A percentile compares a stretch with the other conserved stretches of the same genome.
Evolutionary conservation across 2,329 filamentous ascomycete genomes (phyloP).

Genomic region (Neoarthrinium moseri): DNA sequence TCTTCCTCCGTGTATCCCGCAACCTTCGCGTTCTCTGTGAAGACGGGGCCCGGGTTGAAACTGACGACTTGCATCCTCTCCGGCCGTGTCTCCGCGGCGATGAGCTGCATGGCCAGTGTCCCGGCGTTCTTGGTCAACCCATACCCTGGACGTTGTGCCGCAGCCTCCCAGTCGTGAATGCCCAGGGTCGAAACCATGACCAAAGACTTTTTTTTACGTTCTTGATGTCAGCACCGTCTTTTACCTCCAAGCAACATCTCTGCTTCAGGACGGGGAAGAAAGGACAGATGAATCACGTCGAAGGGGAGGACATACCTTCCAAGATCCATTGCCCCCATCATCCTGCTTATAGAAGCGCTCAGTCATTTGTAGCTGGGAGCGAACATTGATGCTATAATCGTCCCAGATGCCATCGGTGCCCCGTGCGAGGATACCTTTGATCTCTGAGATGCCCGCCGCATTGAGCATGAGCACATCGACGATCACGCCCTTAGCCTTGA

Average conservation of each 20-base stretch:
- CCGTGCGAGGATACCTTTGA: slow-evolving; percentile 20
- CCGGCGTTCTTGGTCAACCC: slow-evolving; percentile 36
- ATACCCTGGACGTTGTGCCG: slow-evolving; percentile 25
- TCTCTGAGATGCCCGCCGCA: slow-evolving; percentile 16
- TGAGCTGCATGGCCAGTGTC: slow-evolving; percentile 33
- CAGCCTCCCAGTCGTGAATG: slow-evolving; percentile 26
- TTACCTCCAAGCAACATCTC: too few relatives aligned
- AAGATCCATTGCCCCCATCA: slow-evolving; percentile 11
- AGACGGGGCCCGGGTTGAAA: slow-evolving; percentile 38
- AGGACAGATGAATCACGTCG: neutral
- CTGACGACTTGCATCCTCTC: slow-evolving; percentile 36
- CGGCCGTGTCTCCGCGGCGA: slow-evolving; percentile 32
- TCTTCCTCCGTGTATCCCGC: slow-evolving; percentile 17
- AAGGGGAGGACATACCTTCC: slow-evolving; percentile 15
- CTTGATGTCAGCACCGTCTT: neutral
- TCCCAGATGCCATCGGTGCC: slow-evolving; percentile 22
- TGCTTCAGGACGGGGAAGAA: too few relatives aligned
- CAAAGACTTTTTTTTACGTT: slow-evolving; percentile 21
- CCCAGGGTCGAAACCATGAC: slow-evolving; percentile 28
- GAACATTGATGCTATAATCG: slow-evolving; percentile 26
- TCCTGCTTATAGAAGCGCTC: slow-evolving; percentile 33
- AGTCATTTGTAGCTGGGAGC: slow-evolving; percentile 27
- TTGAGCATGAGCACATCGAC: slow-evolving; percentile 36
- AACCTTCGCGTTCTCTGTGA: slow-evolving; percentile 25
- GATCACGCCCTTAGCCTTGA: slow-evolving; percentile 16